Conservation (phyloP, 148 eudicot genomes). For the Rheum nobile region DNA sequence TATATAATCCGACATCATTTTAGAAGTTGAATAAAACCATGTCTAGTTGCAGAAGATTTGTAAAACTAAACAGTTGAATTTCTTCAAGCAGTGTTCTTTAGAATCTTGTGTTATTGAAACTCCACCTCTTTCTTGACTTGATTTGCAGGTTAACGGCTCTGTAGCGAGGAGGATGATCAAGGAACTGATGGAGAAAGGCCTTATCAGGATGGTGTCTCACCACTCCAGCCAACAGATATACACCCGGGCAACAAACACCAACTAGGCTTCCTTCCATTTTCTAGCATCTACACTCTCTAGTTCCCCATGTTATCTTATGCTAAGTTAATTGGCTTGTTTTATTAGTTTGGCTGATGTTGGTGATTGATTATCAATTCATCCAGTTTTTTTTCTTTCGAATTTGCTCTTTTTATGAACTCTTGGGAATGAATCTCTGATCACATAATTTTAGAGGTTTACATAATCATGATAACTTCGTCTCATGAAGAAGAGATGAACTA, state of each 20-base stretch:
- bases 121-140: background rate
- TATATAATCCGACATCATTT: too few relatives aligned
- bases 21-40: too few relatives aligned
- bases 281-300: background rate
- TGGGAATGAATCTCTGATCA: background rate
- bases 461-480: too few relatives aligned
- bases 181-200: slow-evolving; percentile 51
- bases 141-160: slow-evolving; percentile 58
- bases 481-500: too few relatives aligned
- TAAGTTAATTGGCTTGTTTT: background rate
- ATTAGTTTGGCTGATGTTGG: background rate
- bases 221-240: slow-evolving; percentile 74
- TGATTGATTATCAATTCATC: background rate
- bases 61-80: too few relatives aligned
- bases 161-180: slow-evolving; percentile 67
- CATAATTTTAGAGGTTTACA: too few relatives aligned
- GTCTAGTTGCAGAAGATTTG: too few relatives aligned
- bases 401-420: background rate
- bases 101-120: background rate
- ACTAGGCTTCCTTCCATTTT: background rate
- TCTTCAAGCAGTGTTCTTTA: background rate
- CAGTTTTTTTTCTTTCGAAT: background rate
- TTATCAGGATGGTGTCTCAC: slow-evolving; percentile 64
- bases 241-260: slow-evolving; percentile 59
- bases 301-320: background rate